These are phyloP conservation scores for Melanomma pulvis-pyrius DNA, from an alignment of 495 filamentous ascomycete species.

Conservation along the genomic window DNA sequence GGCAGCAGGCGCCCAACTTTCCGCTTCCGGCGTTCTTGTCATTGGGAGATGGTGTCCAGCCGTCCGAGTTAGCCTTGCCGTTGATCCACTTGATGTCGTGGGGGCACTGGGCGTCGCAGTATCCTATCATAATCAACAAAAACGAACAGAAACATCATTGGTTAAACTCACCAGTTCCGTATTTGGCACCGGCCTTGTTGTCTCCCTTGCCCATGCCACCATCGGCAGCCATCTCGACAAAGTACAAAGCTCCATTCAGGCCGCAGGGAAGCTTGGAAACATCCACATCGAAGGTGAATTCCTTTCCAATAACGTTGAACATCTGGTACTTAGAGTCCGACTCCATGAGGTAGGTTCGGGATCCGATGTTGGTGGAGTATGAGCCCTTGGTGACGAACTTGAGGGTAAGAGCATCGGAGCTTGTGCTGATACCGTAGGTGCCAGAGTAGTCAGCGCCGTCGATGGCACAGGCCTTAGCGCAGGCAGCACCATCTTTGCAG, in stretches of 20 bases:
- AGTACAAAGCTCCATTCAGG: conserved; percentile 70
- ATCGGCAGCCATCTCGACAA: conserved; percentile 63
- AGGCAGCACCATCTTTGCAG: conserved; percentile 47
- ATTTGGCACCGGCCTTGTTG: conserved; percentile 65
- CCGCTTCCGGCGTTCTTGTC: conserved; percentile 65
- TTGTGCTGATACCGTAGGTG: conserved; percentile 46
- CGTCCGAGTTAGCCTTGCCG: conserved; percentile 57
- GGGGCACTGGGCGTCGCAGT: conserved; percentile 72
- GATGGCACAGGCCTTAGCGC: conserved; percentile 49
- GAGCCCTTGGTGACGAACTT: conserved; percentile 40
- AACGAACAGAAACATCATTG: neutral
- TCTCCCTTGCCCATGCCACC: conserved; percentile 56
- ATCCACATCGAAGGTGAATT: conserved; percentile 68
- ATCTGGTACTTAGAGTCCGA: conserved; percentile 61
- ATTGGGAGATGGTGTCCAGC: conserved; percentile 61
- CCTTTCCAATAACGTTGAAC: conserved; percentile 60
- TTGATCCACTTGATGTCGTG: conserved; percentile 58
- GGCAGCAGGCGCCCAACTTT: conserved; percentile 46
- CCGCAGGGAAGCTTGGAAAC: conserved; percentile 65
- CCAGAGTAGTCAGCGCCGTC: conserved; percentile 43
- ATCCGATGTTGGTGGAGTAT: conserved; percentile 49
- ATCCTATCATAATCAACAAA: conserved; percentile 43
- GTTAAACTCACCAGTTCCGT: conserved; percentile 56
- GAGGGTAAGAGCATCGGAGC: conserved; percentile 41
- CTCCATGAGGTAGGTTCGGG: conserved; percentile 66